These are phyloP conservation scores for Bassia scoparia DNA, from an alignment of 148 eudicot genomes.

Conservation along the genomic window DNA sequence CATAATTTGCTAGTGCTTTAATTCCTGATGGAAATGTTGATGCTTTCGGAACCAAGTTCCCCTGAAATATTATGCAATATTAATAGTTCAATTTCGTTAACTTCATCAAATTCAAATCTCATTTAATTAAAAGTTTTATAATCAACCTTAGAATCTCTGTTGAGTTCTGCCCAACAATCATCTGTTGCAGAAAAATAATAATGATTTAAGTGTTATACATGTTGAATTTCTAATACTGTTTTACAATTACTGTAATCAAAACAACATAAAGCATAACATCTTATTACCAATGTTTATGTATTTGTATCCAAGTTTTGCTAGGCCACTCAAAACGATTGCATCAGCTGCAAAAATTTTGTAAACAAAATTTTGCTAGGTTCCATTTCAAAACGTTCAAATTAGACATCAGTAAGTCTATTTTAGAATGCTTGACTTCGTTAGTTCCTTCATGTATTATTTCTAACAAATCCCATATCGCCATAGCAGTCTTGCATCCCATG, in stretches of 20 bases:
- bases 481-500: no score
- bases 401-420: no score
- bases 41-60: constrained; percentile 52
- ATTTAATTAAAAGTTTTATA: no score
- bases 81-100: background rate
- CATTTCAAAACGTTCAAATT: no score
- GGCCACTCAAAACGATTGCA: constrained; percentile 23
- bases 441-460: no score
- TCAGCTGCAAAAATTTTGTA: constrained; percentile 24
- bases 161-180: constrained; percentile 30
- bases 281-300: constrained; percentile 33
- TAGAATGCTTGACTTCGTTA: no score
- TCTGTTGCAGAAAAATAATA: constrained; percentile 2
- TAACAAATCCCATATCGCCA: no score
- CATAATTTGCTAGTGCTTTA: constrained; percentile 80
- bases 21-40: constrained; percentile 81
- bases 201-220: background rate
- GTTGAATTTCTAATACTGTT: no score
- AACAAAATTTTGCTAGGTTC: no score
- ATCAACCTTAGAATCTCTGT: constrained; percentile 25
- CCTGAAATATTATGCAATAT: constrained; percentile 35
- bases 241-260: no score
- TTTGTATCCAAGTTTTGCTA: constrained; percentile 21
- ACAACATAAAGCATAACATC: background rate
- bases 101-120: no score